Evolutionary conservation across 148 eudicot species (phyloP), one percentile per base, ranked within the genome.

Genomic region (Drosera capensis): DNA sequence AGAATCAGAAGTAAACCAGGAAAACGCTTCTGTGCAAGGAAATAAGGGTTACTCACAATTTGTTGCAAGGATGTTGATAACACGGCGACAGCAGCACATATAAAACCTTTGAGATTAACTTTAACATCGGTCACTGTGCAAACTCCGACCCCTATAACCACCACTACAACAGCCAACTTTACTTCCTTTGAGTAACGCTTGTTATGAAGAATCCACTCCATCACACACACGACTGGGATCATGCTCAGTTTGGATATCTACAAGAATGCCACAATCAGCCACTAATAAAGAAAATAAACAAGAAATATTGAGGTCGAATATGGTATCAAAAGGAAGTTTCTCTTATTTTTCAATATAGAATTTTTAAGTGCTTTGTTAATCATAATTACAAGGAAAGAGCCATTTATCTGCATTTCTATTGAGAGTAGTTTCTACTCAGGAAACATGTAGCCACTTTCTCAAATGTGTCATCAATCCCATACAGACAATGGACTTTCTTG

Each of bases 111-210:
- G 52, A 76, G 72, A 49, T 81, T 81, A 34, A 81, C 78, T 59
- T 81, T 81, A 45, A 81, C 85, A 14, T 81, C 84, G 41, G 92
- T 81, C 22, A 81, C 77, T 14, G 92, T 81, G 78, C 92, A 81
- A 53, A 81, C 84, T 23, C 92, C 92, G 31, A 81, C 92, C 35
- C 92, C 92, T 23, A 81, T 64, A 56, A 81, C 85, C 49, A 81
- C 92, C 46, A 77, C 77, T 40, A 81, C 54, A 66, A 81, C 92
- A 28, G 92, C 54, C 67, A 74, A 51, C 62, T 81, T 81, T 51
- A 81, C 81, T 74, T 81, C 80, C 47, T 39, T 77, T 20, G 92
- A 60, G 65, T 77, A 81, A 25, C 60, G 62, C 64, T 81, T 81
- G 48, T 43, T 68, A 48, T 81, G 81, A 58, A 81, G 58, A 62